Base-by-base conservation (phyloP, 139 green algal species). In the Chlorella sp. region DNA sequence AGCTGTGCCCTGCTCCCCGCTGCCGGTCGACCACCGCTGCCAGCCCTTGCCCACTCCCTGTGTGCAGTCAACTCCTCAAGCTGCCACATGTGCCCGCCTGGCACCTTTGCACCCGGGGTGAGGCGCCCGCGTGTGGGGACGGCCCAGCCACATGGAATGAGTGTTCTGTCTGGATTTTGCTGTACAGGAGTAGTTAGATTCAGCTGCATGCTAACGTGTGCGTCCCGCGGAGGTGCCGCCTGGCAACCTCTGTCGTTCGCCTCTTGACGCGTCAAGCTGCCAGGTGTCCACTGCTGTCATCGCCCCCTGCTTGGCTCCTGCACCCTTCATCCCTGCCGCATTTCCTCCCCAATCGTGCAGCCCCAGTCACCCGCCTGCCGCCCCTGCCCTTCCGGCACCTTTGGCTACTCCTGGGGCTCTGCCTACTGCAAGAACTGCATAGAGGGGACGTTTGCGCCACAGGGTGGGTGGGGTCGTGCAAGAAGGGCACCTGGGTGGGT, bases 361-460 rank as follows among this genome's bases (percentile, higher is more conserved):
- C 26, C 69, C 21, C 76, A 83, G 80, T 87, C 57, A 19, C 48
- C 85, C 7, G 79, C 69, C 57, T 95, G 93, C 89, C 37, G 60
- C 11, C 83, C 88, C 16, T 95, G 93, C 88, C 32, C 24, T 30
- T 76, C 91, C 0, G 93, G 93, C 30, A 94, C 85, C 19, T 95
- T 92, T 89, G 86, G 89, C 69, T 81, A 85, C 73, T 92, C 88
- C 53, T 95, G 93, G 93, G 92, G 93, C 14, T 94, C 92, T 34
- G 85, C 68, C 37, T 85, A 93, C 76, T 95, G 93, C 89, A 89
- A 88, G n/a, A 91, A 94, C 76, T 95, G 93, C 91, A 94, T 94
- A 37, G 85, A 73, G 36, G 90, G 86, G 22, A 95, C 93, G 3
- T 92, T 89, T 79, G 76, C 92, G 26, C 86, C 92, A 2, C 21